Evolutionary conservation across 2,329 filamentous ascomycete species (phyloP), one percentile per base, ranked within the genome.

Genomic region (Hypoxylon sp.): DNA sequence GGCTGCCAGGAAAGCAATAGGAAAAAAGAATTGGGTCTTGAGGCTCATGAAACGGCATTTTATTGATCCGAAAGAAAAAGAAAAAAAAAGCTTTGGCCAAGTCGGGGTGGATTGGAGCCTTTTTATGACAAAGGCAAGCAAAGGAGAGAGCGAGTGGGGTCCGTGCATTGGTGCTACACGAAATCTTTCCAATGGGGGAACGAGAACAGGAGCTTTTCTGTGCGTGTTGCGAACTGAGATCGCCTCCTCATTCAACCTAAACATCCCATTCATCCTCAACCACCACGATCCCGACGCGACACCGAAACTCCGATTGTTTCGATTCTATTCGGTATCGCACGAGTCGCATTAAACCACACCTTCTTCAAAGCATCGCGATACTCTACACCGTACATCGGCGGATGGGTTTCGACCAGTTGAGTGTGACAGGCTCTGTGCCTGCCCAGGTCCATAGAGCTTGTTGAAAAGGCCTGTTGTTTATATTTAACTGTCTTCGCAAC

Each of bases 381-480:
- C 55, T 42, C 17, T 22, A 26, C 39, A 39, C 46, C 47, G 50
- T 67, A 53, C 74, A 76, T 77, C 77, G 76, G 81, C 83, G 83
- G 79, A 86, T 86, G 84, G 81, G 83, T 81, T 80, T 79, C 77
- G 77, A 78, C 78, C 77, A 79, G 77, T 79, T 76, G 74, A 78
- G 79, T 78, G 80, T 81, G 80, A 82, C 82, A 81, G 84, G 85
- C 85, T 82, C 59, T 68, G 63, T 80, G 79, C 78, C 80, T 81
- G 85, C 82, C 82, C 83, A 79, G 79, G 69, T 72, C 52, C 63
- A 67, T 70, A 71, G 61, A 72, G 50, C 46, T 52, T 67, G 55
- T 61, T 53, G 46, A 60, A 64, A 11, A 60, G 17, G 29, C 22
- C 46, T n/a, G 46, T 24, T n/a, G 29, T 52, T 52, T 14, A 22